Conservation (phyloP, 2,329 filamentous ascomycete genomes). For the Aspergillus phoenicis region DNA sequence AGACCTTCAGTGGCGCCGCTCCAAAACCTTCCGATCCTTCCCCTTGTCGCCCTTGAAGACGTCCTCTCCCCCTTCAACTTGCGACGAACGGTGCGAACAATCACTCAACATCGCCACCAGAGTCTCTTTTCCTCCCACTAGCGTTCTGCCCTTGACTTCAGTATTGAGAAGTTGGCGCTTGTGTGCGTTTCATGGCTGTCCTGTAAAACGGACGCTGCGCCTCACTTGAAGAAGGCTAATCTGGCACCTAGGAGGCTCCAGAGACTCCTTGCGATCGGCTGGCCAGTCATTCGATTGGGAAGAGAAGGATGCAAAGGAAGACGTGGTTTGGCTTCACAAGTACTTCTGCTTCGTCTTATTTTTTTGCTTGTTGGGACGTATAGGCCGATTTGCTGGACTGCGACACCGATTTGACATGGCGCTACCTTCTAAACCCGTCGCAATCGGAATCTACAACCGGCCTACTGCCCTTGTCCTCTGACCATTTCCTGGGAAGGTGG, state of each 20-base stretch:
- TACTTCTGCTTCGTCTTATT: not conserved
- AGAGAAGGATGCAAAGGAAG: constrained; percentile 4
- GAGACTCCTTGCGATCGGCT: constrained; percentile 4
- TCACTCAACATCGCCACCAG: not conserved
- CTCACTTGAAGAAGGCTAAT: not conserved
- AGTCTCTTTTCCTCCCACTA: not conserved
- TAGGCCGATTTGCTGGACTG: not conserved
- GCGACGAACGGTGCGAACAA: not conserved
- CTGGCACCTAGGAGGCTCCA: not conserved
- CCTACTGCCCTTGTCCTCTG: not conserved
- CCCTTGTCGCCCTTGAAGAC: not conserved
- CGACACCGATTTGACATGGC: not conserved
- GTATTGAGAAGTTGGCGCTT: not conserved
- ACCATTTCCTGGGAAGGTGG: not conserved
- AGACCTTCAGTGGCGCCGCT: constrained; percentile 3
- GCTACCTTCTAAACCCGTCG: not conserved
- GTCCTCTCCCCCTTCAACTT: constrained; percentile 2
- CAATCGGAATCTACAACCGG: not conserved
- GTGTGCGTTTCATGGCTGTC: not conserved
- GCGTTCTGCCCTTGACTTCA: not conserved
- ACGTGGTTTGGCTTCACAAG: not conserved
- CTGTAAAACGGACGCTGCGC: not conserved
- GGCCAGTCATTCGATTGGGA: not conserved
- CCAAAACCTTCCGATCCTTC: not conserved
- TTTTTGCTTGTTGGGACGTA: not conserved